These are phyloP conservation scores for Metschnikowia aberdeeniae DNA, from an alignment of 805 yeast genomes.

Conservation along the genomic window DNA sequence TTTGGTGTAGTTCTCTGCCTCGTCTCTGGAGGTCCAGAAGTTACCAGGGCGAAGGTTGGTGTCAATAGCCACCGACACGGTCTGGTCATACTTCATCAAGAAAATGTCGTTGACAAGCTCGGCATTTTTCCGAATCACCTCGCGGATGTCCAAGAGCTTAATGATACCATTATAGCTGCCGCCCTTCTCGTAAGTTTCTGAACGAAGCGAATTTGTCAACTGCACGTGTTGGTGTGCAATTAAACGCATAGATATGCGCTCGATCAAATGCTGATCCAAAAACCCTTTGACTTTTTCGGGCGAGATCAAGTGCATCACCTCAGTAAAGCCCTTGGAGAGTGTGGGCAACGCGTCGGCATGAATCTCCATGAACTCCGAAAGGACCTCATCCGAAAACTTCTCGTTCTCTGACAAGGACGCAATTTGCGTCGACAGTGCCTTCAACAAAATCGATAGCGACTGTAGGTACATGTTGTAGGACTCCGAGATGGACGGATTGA, in stretches of 20 bases:
- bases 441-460: constrained; percentile 47
- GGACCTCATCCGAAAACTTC: constrained; percentile 44
- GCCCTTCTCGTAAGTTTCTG: constrained; percentile 53
- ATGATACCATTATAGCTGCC: constrained; percentile 54
- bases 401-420: constrained; percentile 50
- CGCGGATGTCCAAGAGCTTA: constrained; percentile 58
- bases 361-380: constrained; percentile 59
- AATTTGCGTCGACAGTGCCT: constrained; percentile 35
- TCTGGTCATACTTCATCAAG: constrained; percentile 75
- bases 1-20: constrained; percentile 40
- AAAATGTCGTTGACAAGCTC: constrained; percentile 81
- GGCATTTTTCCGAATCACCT: constrained; percentile 58
- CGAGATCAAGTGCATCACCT: constrained; percentile 48
- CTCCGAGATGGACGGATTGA: constrained; percentile 82
- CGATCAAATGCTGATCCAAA: constrained; percentile 71
- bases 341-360: constrained; percentile 84
- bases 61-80: constrained; percentile 58
- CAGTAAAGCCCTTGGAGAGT: constrained; percentile 77
- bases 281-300: constrained; percentile 53
- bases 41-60: constrained; percentile 27
- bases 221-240: constrained; percentile 82
- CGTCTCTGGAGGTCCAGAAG: constrained; percentile 24
- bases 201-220: constrained; percentile 41
- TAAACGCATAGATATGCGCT: constrained; percentile 81
- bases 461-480: constrained; percentile 70